Conservation (phyloP, 768 basidiomycete genomes). For the Hysterangium stoloniferum region DNA sequence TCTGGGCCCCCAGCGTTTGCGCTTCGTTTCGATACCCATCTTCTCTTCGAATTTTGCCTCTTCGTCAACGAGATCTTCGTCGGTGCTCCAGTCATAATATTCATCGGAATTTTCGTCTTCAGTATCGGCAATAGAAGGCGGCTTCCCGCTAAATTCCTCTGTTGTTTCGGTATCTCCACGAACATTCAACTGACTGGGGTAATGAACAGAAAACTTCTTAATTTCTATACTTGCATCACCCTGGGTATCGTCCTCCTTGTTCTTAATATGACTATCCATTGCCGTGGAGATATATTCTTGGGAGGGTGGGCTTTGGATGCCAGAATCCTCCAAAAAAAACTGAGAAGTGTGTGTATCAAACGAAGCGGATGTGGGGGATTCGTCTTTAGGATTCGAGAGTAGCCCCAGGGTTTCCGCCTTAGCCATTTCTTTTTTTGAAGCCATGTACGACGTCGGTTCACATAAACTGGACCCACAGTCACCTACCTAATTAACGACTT, state of each 20-base stretch:
- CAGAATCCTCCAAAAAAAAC: no score
- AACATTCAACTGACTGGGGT: background rate
- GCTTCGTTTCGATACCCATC: conserved; percentile 43
- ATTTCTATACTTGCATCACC: background rate
- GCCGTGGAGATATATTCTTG: background rate
- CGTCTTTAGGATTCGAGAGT: no score
- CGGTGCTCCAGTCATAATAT: conserved; percentile 72
- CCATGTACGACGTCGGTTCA: no score
- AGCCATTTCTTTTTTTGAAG: no score
- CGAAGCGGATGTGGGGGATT: background rate
- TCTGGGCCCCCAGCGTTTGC: conserved; percentile 42
- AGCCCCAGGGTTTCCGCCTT: no score
- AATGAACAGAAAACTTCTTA: conserved; percentile 3
- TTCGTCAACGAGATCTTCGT: conserved; percentile 67
- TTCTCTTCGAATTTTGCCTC: conserved; percentile 57
- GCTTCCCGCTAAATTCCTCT: conserved; percentile 17
- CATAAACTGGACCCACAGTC: no score
- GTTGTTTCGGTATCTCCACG: background rate
- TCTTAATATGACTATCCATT: no score
- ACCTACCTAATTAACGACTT: no score
- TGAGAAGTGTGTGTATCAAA: background rate
- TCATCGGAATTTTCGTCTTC: conserved; percentile 53
- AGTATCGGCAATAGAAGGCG: conserved; percentile 40
- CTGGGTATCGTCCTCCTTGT: background rate
- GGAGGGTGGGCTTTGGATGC: background rate